Evolutionary conservation across 2,329 filamentous ascomycete species (phyloP), one percentile per base, ranked within the genome.

Genomic region (Thelonectria blattea): DNA sequence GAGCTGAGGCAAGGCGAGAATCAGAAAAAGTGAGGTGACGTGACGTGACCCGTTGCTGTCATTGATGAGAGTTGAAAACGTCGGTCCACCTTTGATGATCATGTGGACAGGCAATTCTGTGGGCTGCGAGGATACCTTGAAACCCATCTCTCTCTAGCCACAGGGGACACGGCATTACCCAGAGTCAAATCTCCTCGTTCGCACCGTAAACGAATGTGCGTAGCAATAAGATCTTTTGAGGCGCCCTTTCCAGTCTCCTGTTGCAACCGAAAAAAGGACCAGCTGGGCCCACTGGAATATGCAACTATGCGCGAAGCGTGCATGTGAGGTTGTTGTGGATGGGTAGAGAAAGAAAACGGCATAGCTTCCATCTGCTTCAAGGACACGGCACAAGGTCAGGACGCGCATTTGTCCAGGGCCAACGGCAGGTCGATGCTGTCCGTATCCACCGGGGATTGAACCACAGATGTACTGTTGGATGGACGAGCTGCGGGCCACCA

Each of bases 371-470:
- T 51, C 52, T 46, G 46, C 32, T 46, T 43, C 51, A 64, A 60
- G 57, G 58, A 66, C 41, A 24, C 58, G 56, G 61, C 65, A 64
- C 66, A 64, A 24, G 22, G 22, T 24, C 46, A 50, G 56, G 66
- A 63, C 56, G 54, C 58, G 52, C 60, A 65, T 14, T n/a, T 65
- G 48, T 48, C 48, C 60, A 55, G 56, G 66, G 64, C 66, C 66
- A 69, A 59, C 48, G 57, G 49, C 58, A 60, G 65, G 62, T 57
- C 62, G 64, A 51, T 68, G 64, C 61, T 56, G 61, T 57, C 57
- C 60, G 59, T 66, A 60, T 45, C 65, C 63, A 69, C 67, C 49
- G 37, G 43, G 50, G 58, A 54, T 50, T 65, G 53, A 58, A 56
- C 49, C 51, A 61, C 49, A 43, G 60, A 58, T 57, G 43, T 60